These are phyloP conservation scores for Cytospora leucostoma DNA, from an alignment of 2,329 filamentous ascomycete genomes.

Conservation along the genomic window DNA sequence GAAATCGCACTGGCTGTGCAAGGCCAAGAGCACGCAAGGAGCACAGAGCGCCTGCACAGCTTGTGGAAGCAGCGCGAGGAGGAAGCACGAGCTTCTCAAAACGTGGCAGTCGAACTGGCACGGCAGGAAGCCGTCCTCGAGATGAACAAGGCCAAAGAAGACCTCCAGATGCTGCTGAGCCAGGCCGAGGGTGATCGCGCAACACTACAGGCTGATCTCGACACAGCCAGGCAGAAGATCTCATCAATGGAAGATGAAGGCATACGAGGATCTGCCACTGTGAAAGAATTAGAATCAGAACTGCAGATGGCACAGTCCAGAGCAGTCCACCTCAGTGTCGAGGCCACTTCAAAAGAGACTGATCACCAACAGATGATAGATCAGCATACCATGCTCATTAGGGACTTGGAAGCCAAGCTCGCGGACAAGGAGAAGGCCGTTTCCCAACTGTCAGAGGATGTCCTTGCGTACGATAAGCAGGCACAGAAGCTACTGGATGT, in stretches of 20 bases:
- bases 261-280: constrained; percentile 15
- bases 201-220: constrained; percentile 34
- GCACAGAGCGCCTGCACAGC: constrained; percentile 28
- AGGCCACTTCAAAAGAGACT: neutral
- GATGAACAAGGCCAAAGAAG: constrained; percentile 33
- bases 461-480: constrained; percentile 13
- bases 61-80: constrained; percentile 30
- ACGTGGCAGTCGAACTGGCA: constrained; percentile 36
- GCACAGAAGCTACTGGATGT: constrained; percentile 9
- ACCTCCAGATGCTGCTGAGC: constrained; percentile 33
- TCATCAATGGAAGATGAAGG: constrained; percentile 24
- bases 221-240: constrained; percentile 32
- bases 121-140: constrained; percentile 37
- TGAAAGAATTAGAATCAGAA: constrained; percentile 16
- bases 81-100: constrained; percentile 20
- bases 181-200: constrained; percentile 31
- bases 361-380: constrained; percentile 3
- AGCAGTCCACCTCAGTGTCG: neutral
- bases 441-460: constrained; percentile 13
- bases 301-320: constrained; percentile 4
- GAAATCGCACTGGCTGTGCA: constrained; percentile 26
- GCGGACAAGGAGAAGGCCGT: constrained; percentile 11
- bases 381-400: constrained; percentile 1
- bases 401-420: constrained; percentile 12
- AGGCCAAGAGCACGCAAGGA: constrained; percentile 26